Evolutionary conservation across 768 basidiomycete species (phyloP).

Genomic region (Megacollybia marginata): DNA sequence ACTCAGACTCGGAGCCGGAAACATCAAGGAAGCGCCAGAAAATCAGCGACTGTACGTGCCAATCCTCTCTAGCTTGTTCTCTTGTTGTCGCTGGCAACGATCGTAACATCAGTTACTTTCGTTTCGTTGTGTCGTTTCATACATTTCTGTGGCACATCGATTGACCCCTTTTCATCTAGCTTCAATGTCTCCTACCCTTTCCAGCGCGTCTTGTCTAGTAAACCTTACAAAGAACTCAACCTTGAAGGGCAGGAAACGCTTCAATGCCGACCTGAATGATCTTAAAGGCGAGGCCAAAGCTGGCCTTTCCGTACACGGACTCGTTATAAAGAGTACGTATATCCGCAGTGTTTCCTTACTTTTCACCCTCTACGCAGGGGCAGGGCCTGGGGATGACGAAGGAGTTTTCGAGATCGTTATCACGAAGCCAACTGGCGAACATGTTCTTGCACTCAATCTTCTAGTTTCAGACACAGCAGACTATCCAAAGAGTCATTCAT

Average conservation of each 20-base stretch:
- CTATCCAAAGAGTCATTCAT: constrained; percentile 53
- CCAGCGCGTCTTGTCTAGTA: not conserved
- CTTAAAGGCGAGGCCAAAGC: constrained; percentile 27
- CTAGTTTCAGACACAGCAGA: constrained; percentile 53
- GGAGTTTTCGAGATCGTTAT: constrained; percentile 51
- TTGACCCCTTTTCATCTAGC: not conserved
- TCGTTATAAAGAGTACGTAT: constrained; percentile 35
- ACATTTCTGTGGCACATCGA: not conserved
- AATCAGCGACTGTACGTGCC: constrained; percentile 18
- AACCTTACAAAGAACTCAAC: constrained; percentile 27
- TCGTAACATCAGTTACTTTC: too few relatives aligned
- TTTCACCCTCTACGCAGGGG: constrained; percentile 23
- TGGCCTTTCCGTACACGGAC: constrained; percentile 28
- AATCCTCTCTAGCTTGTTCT: too few relatives aligned
- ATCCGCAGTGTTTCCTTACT: not conserved
- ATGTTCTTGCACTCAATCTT: constrained; percentile 31
- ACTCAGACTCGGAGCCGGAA: constrained; percentile 14
- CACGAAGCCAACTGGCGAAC: constrained; percentile 23
- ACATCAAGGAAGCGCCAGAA: constrained; percentile 24
- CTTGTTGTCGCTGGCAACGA: too few relatives aligned
- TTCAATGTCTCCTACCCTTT: not conserved
- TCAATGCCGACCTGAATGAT: constrained; percentile 49
- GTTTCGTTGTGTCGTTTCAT: constrained; percentile 2
- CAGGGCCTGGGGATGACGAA: constrained; percentile 56
- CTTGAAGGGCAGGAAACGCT: constrained; percentile 51